Conservation (phyloP, 257 asterid species). For the Fraxinus quadrangulata region DNA sequence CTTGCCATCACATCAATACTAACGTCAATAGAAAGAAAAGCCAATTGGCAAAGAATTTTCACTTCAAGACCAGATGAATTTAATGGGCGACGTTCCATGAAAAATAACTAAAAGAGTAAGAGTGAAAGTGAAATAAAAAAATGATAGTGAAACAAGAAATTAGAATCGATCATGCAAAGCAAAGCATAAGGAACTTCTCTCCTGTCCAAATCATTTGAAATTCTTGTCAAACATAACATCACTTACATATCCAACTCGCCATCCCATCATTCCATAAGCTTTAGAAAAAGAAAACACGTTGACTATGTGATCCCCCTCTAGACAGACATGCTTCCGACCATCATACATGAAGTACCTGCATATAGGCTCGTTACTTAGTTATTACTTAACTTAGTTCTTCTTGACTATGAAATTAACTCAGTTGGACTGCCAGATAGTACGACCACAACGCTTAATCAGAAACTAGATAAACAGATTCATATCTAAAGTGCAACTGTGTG, state of each 20-base stretch:
- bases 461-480: not conserved
- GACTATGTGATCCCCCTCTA: slow-evolving; percentile 81
- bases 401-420: too few relatives aligned
- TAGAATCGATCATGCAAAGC: not conserved
- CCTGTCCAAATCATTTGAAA: not conserved
- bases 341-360: slow-evolving; percentile 97
- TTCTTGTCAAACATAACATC: slow-evolving; percentile 6
- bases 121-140: too few relatives aligned
- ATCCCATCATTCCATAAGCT: slow-evolving; percentile 99
- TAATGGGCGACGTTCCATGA: too few relatives aligned
- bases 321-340: slow-evolving; percentile 72
- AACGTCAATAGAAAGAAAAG: too few relatives aligned
- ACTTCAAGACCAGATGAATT: too few relatives aligned
- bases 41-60: too few relatives aligned
- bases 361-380: slow-evolving; percentile 4
- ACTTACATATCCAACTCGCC: slow-evolving; percentile 99
- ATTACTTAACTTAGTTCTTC: not conserved
- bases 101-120: too few relatives aligned
- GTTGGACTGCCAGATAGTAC: not conserved
- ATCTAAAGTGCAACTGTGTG: not conserved
- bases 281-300: slow-evolving; percentile 92
- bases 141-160: not conserved
- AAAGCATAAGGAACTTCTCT: not conserved
- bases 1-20: not conserved
- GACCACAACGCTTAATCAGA: not conserved